Conservation (phyloP, 1,284 basidiomycete genomes). For the Chalciporus sp. region DNA sequence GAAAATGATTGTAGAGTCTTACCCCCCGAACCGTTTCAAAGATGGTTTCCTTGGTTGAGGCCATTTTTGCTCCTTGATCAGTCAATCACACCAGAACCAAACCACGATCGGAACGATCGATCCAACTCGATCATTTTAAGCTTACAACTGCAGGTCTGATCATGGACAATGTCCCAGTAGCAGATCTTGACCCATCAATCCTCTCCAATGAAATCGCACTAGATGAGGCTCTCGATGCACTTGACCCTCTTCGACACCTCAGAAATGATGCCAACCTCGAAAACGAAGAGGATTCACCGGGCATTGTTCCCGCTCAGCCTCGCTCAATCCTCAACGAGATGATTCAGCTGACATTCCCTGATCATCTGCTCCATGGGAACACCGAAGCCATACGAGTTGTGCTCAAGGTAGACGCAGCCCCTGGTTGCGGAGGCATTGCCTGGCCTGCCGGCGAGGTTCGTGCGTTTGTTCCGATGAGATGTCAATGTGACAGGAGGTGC, state of each 20-base stretch:
- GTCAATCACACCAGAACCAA: too few species aligned
- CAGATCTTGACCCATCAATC: conserved; percentile 12
- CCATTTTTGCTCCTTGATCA: too few species aligned
- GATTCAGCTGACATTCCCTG: conserved; percentile 49
- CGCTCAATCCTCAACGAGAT: conserved; percentile 53
- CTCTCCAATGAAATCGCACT: conserved; percentile 39
- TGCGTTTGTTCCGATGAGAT: conserved; percentile 8
- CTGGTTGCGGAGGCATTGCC: conserved; percentile 88
- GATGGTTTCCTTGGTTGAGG: too few species aligned
- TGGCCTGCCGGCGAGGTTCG: conserved; percentile 91
- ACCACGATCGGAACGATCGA: not conserved
- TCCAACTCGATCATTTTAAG: not conserved
- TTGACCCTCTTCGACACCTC: conserved; percentile 68
- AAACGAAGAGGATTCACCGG: conserved; percentile 30
- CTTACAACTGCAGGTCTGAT: too few species aligned
- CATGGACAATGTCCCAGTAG: conserved; percentile 2
- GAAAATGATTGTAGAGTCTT: too few species aligned
- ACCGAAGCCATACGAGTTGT: conserved; percentile 42
- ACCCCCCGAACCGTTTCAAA: too few species aligned
- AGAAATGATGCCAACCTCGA: conserved; percentile 40
- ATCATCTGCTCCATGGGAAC: conserved; percentile 10
- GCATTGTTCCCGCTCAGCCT: conserved; percentile 58
- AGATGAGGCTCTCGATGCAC: conserved; percentile 57
- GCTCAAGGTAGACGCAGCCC: conserved; percentile 74
- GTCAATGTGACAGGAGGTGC: not conserved